These are phyloP conservation scores for Bacidia rubella DNA, from an alignment of 495 filamentous ascomycete genomes.

Conservation along the genomic window DNA sequence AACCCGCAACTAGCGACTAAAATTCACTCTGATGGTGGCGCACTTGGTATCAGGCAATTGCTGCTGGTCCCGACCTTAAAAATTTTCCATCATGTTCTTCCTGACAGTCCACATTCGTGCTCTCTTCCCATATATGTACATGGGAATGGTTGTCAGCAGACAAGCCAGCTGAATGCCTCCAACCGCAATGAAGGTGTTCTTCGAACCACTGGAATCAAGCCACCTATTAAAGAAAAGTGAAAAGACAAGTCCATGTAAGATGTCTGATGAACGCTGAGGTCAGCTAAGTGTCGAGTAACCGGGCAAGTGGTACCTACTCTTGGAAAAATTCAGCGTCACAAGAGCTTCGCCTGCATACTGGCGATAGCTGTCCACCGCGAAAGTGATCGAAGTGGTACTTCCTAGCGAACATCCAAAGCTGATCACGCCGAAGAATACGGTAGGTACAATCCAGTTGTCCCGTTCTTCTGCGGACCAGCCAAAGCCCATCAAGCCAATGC, in stretches of 20 bases:
- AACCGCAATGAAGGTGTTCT: slow-evolving; percentile 65
- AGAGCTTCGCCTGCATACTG: slow-evolving; percentile 92
- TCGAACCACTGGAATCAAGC: slow-evolving; percentile 62
- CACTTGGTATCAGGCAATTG: too few species aligned
- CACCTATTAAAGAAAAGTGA: slow-evolving; percentile 83
- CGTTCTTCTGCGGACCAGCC: slow-evolving; percentile 70
- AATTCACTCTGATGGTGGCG: too few species aligned
- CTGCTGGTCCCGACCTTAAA: too few species aligned
- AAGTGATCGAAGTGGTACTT: slow-evolving; percentile 88
- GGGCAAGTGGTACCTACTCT: slow-evolving; percentile 42
- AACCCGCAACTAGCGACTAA: too few species aligned
- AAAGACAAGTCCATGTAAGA: slow-evolving; percentile 81
- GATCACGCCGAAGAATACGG: slow-evolving; percentile 80
- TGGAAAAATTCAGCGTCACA: slow-evolving; percentile 88
- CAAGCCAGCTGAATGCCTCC: slow-evolving; percentile 77
- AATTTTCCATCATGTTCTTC: slow-evolving; percentile 79
- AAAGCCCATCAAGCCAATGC: slow-evolving; percentile 82
- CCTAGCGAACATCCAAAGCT: slow-evolving; percentile 90
- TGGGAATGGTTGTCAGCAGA: slow-evolving; percentile 65
- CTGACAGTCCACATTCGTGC: slow-evolving; percentile 94
- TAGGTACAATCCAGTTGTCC: slow-evolving; percentile 84
- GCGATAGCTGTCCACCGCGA: slow-evolving; percentile 84
- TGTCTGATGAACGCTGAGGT: slow-evolving; percentile 34
- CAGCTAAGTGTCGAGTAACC: background rate
- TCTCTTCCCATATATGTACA: slow-evolving; percentile 94